phyloP scores from a whole-genome alignment of 768 basidiomycete genomes.

The Leccinum variicolor region DNA sequence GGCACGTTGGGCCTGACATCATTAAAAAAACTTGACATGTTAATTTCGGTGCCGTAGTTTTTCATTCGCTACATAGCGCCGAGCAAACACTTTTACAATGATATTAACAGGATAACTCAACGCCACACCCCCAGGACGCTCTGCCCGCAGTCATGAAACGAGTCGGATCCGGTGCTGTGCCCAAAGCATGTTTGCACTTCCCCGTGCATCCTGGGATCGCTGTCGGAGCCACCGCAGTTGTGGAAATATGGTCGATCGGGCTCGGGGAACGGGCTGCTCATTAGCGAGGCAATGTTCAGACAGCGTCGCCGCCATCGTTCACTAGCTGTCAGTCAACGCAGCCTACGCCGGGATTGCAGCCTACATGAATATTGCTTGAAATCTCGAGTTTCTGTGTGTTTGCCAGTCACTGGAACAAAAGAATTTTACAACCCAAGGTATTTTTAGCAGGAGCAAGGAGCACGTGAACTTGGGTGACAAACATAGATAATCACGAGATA shows the following conservation, averaged over 20 bases:
- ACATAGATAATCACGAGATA: not conserved
- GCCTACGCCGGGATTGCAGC: not conserved
- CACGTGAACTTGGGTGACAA: not conserved
- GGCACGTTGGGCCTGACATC: slow-evolving; percentile 7
- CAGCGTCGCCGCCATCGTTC: not conserved
- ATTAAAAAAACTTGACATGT: not conserved
- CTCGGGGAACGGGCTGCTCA: not conserved
- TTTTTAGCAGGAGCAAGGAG: not conserved
- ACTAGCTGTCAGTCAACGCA: not conserved
- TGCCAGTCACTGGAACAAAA: not conserved
- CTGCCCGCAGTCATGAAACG: slow-evolving; percentile 6
- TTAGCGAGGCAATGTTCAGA: slow-evolving; percentile 4
- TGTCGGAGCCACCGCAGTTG: slow-evolving; percentile 5
- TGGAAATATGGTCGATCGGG: slow-evolving; percentile 6
- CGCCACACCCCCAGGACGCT: not conserved
- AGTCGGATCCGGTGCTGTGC: slow-evolving; percentile 14
- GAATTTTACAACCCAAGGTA: not conserved
- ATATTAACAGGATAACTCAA: not conserved
- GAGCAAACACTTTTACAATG: not conserved
- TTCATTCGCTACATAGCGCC: not conserved
- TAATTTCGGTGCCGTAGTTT: slow-evolving; percentile 19
- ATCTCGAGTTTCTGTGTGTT: not conserved
- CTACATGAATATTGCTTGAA: not conserved
- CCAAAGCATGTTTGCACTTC: slow-evolving; percentile 4
- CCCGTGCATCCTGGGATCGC: slow-evolving; percentile 3